Evolutionary conservation across 768 basidiomycete species (phyloP).

Genomic region (Lepiota subincarnata): DNA sequence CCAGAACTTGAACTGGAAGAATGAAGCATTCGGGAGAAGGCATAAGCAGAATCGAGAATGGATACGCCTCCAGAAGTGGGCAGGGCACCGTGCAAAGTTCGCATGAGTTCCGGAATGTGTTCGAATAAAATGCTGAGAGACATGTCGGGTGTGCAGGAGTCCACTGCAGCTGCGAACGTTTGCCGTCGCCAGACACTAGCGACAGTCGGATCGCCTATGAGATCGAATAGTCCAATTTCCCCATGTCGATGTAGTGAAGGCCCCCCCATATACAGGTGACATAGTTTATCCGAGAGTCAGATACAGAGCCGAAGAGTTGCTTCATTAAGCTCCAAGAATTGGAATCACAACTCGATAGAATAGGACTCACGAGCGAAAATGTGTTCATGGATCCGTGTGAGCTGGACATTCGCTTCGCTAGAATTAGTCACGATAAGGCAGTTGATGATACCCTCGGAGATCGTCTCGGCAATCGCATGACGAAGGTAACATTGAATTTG

Average conservation of each 20-base stretch:
- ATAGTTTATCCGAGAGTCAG: not conserved
- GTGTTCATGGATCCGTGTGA: slow-evolving; percentile 85
- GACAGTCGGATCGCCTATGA: slow-evolving; percentile 78
- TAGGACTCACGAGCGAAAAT: slow-evolving; percentile 74
- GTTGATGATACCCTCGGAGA: slow-evolving; percentile 78
- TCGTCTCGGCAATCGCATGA: slow-evolving; percentile 74
- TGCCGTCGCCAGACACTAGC: slow-evolving; percentile 88
- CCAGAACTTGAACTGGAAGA: slow-evolving; percentile 54
- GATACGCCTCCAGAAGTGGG: slow-evolving; percentile 44
- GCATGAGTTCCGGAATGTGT: slow-evolving; percentile 62
- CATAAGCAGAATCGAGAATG: slow-evolving; percentile 70
- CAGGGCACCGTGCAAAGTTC: slow-evolving; percentile 41
- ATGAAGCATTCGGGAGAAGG: slow-evolving; percentile 86
- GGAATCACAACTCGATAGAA: not conserved
- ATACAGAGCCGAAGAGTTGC: not conserved
- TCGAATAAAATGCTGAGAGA: slow-evolving; percentile 63
- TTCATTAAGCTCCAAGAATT: not conserved
- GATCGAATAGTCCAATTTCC: not conserved
- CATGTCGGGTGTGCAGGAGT: slow-evolving; percentile 70
- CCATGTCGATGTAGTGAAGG: not conserved
- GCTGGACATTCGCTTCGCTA: slow-evolving; percentile 76
- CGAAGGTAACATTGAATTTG: slow-evolving; percentile 76
- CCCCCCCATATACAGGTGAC: not conserved
- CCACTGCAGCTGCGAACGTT: slow-evolving; percentile 85
- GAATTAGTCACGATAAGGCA: slow-evolving; percentile 85